Evolutionary conservation across 352 stramenopile species (phyloP).

Genomic region (Pythium phragmiticola): DNA sequence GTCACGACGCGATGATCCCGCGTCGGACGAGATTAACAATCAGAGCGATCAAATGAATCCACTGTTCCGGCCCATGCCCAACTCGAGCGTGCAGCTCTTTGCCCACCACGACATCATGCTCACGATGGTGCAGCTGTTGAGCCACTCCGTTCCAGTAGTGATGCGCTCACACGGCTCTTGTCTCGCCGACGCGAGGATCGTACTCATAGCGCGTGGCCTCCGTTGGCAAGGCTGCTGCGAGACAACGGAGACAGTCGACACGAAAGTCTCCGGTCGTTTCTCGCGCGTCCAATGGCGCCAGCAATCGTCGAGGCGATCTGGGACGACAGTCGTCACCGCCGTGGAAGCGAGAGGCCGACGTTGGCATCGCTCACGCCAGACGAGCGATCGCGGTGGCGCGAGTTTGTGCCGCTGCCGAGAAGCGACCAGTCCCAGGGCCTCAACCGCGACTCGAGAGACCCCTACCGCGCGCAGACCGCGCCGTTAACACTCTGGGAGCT

Average conservation of each 20-base stretch:
- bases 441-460: neutral
- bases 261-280: neutral
- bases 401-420: neutral
- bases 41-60: neutral
- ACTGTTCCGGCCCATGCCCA: neutral
- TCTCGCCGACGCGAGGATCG: neutral
- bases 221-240: neutral
- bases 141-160: neutral
- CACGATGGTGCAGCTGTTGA: slow-evolving; percentile 1
- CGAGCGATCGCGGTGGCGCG: neutral
- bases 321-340: neutral
- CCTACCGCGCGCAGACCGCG: neutral
- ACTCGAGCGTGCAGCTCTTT: slow-evolving; percentile 1
- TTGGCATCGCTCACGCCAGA: neutral
- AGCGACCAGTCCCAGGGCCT: neutral
- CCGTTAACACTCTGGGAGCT: slow-evolving; percentile 1
- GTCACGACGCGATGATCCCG: no score
- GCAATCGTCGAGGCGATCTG: neutral
- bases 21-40: no score
- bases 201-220: no score
- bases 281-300: neutral
- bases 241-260: neutral
- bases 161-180: neutral
- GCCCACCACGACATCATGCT: slow-evolving; percentile 3
- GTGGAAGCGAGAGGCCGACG: neutral